phyloP scores from a whole-genome alignment of 768 basidiomycete species.

The Lactarius trivialis region DNA sequence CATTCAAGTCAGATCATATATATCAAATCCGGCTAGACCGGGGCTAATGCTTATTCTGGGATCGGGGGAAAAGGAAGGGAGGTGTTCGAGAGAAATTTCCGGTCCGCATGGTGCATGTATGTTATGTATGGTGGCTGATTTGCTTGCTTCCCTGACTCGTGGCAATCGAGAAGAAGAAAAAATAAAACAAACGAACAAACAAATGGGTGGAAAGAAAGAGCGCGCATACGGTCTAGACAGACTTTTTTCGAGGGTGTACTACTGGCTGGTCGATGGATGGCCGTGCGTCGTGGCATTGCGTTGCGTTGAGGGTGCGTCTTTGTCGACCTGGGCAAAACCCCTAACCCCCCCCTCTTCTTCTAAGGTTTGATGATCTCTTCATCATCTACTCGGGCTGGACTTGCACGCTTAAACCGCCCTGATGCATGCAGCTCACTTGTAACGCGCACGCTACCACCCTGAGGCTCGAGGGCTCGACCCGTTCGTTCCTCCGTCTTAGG shows the following conservation, averaged over 20 bases:
- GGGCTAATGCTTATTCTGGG: conserved; percentile 8
- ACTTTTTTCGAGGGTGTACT: not conserved
- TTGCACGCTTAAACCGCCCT: not conserved
- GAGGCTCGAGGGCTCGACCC: not conserved
- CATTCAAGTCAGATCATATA: not conserved
- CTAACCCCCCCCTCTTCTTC: not conserved
- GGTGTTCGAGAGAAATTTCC: conserved; percentile 1
- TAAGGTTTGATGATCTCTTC: conserved; percentile 14
- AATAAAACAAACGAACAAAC: not conserved
- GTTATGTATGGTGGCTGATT: not conserved
- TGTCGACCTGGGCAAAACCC: not conserved
- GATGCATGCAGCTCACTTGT: not conserved
- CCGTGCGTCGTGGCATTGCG: not conserved
- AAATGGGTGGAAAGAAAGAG: not conserved
- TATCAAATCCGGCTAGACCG: not conserved
- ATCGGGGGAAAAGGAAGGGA: not conserved
- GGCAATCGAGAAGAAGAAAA: not conserved
- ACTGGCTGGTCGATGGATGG: not conserved
- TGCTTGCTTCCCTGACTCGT: conserved; percentile 15
- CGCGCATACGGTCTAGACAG: conserved; percentile 8
- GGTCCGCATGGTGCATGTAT: conserved; percentile 17
- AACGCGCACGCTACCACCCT: not conserved
- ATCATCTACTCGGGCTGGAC: not conserved
- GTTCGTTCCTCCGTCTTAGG: not conserved
- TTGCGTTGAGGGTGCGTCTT: not conserved